Conservation (phyloP, 1,284 basidiomycete species). For the Cutaneotrichosporon dermatis region DNA sequence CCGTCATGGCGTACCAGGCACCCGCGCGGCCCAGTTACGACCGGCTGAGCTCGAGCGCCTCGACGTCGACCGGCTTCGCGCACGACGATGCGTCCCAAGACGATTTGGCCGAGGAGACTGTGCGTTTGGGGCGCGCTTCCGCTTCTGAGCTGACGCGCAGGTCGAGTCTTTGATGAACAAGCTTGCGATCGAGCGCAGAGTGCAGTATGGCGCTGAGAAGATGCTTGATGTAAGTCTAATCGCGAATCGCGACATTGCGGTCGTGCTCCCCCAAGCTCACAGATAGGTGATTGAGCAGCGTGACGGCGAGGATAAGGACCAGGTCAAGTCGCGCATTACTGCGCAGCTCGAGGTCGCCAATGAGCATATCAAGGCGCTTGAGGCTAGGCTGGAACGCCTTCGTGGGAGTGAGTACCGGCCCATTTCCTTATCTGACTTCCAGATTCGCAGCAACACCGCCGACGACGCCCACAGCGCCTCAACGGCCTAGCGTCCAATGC, state of each 20-base stretch:
- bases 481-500: slow-evolving; percentile 23
- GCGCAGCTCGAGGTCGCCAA: slow-evolving; percentile 46
- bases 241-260: neutral
- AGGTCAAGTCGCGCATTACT: slow-evolving; percentile 41
- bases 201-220: slow-evolving; percentile 55
- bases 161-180: slow-evolving; percentile 49
- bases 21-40: slow-evolving; percentile 18
- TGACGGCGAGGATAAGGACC: slow-evolving; percentile 34
- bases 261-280: neutral
- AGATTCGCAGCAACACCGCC: slow-evolving; percentile 29
- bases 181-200: slow-evolving; percentile 51
- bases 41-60: slow-evolving; percentile 19
- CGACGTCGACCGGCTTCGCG: slow-evolving; percentile 9
- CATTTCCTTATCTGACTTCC: neutral
- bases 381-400: slow-evolving; percentile 36
- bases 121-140: slow-evolving; percentile 3
- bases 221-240: slow-evolving; percentile 51
- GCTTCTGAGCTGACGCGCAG: slow-evolving; percentile 21
- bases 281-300: slow-evolving; percentile 41
- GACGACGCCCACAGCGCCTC: slow-evolving; percentile 32
- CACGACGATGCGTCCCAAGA: neutral
- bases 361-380: slow-evolving; percentile 40
- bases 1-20: slow-evolving; percentile 2
- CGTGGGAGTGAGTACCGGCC: slow-evolving; percentile 17
- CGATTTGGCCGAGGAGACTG: slow-evolving; percentile 16